Conservation (phyloP, 768 basidiomycete species). For the Tulasnella sp. region DNA sequence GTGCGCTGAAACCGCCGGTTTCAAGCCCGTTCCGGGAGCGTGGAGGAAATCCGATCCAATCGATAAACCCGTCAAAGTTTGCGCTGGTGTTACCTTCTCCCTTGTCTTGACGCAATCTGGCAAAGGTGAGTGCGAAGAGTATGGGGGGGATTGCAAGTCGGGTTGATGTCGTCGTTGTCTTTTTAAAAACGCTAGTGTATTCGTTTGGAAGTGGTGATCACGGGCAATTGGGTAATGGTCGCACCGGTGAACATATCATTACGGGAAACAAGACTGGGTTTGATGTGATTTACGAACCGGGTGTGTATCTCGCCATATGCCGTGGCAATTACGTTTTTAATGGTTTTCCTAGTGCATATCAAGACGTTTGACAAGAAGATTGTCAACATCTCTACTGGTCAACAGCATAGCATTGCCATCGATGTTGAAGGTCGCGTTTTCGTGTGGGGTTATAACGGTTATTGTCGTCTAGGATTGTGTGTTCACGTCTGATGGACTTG, state of each 20-base stretch:
- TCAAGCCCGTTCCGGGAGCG: slow-evolving; percentile 51
- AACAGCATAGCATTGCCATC: slow-evolving; percentile 75
- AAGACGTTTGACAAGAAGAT: slow-evolving; percentile 68
- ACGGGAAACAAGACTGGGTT: slow-evolving; percentile 75
- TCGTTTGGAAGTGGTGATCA: slow-evolving; percentile 85
- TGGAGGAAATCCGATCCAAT: slow-evolving; percentile 31
- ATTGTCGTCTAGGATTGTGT: slow-evolving; percentile 71
- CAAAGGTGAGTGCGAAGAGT: slow-evolving; percentile 37
- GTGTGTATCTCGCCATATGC: slow-evolving; percentile 31
- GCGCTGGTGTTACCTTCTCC: slow-evolving; percentile 76
- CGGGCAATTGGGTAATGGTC: slow-evolving; percentile 87
- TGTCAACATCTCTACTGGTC: slow-evolving; percentile 69
- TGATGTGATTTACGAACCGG: slow-evolving; percentile 60
- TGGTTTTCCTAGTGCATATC: slow-evolving; percentile 43
- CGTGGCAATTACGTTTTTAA: background rate
- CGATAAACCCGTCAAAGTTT: slow-evolving; percentile 56
- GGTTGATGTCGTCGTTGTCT: slow-evolving; percentile 6
- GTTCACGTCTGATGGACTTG: background rate
- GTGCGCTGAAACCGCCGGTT: slow-evolving; percentile 51
- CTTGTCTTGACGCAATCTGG: slow-evolving; percentile 73
- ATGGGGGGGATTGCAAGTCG: background rate
- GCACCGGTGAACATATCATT: slow-evolving; percentile 82
- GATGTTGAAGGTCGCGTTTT: slow-evolving; percentile 73
- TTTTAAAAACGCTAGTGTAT: too few relatives aligned
- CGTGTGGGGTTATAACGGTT: slow-evolving; percentile 83